Evolutionary conservation across 371 early-diverging fungal genomes (phyloP).

Genomic region (Cokeromyces recurvatus): DNA sequence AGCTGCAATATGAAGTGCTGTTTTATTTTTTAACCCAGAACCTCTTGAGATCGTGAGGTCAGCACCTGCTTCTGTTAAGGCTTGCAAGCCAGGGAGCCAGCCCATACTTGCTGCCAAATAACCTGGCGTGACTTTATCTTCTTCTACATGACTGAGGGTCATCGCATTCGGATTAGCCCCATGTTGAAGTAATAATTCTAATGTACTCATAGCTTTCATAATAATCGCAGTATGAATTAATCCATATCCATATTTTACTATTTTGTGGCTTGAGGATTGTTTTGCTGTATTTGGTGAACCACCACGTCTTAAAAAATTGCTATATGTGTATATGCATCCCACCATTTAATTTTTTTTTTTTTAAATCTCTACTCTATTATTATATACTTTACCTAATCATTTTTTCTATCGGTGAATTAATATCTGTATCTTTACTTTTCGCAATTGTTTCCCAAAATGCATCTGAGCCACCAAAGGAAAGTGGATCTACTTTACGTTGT

Average conservation of each 20-base stretch:
- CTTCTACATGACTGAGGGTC: constrained; percentile 31
- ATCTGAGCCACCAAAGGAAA: constrained; percentile 43
- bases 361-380: too few species aligned
- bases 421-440: constrained; percentile 29
- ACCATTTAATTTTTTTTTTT: background rate
- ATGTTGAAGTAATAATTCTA: constrained; percentile 35
- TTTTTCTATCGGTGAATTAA: too few species aligned
- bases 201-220: constrained; percentile 20
- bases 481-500: constrained; percentile 39
- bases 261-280: constrained; percentile 26
- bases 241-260: constrained; percentile 40
- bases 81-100: constrained; percentile 41
- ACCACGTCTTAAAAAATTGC: constrained; percentile 41
- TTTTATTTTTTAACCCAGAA: constrained; percentile 25
- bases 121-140: constrained; percentile 40
- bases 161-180: constrained; percentile 46
- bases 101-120: constrained; percentile 45
- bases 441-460: constrained; percentile 43
- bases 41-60: constrained; percentile 30
- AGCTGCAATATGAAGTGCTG: constrained; percentile 38
- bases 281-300: constrained; percentile 52
- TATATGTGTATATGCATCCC: background rate
- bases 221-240: constrained; percentile 39
- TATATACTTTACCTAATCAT: constrained; percentile 48
- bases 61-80: constrained; percentile 35